Percentiles rank a stretch among this genome's conserved stretches.
Evolutionary conservation across 2,329 filamentous ascomycete species (phyloP).

Genomic region (Fonsecaea nubica): DNA sequence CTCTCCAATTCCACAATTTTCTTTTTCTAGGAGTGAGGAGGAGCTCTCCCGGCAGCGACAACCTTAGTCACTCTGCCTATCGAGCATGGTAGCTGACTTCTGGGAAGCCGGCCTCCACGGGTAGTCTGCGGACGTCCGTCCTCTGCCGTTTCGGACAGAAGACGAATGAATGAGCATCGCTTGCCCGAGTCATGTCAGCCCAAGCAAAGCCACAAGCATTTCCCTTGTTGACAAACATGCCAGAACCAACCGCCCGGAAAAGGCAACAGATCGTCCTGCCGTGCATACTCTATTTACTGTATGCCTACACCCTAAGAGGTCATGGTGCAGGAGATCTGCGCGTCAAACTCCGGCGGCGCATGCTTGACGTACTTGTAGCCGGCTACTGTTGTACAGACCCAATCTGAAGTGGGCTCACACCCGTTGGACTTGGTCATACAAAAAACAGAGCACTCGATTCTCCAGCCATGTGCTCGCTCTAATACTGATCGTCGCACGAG

Average conservation of each 20-base stretch:
- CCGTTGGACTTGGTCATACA: constrained; percentile 6
- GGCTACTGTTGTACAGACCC: constrained; percentile 8
- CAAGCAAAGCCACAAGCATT: constrained; percentile 25
- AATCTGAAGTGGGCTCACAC: constrained; percentile 1
- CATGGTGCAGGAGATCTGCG: constrained; percentile 25
- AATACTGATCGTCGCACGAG: constrained; percentile 17
- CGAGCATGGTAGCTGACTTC: not conserved
- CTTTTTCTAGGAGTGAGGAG: not conserved
- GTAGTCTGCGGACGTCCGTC: constrained; percentile 2
- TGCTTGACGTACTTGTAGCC: constrained; percentile 19
- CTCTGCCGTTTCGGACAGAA: not conserved
- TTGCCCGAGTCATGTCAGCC: not conserved
- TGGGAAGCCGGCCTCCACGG: not conserved
- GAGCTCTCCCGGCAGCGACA: not conserved
- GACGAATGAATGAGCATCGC: constrained; percentile 2
- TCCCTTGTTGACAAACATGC: constrained; percentile 22
- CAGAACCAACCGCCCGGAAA: not conserved
- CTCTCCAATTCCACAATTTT: not conserved
- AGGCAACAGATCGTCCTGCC: constrained; percentile 17
- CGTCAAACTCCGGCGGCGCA: constrained; percentile 11
- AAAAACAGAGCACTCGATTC: constrained; percentile 8
- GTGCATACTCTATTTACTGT: constrained; percentile 1
- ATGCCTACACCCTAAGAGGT: constrained; percentile 16
- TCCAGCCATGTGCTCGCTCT: constrained; percentile 17
- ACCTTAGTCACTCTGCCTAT: not conserved